These are phyloP conservation scores for Jimgerdemannia lactiflua DNA, from an alignment of 192 early-diverging fungal species.

Conservation along the genomic window DNA sequence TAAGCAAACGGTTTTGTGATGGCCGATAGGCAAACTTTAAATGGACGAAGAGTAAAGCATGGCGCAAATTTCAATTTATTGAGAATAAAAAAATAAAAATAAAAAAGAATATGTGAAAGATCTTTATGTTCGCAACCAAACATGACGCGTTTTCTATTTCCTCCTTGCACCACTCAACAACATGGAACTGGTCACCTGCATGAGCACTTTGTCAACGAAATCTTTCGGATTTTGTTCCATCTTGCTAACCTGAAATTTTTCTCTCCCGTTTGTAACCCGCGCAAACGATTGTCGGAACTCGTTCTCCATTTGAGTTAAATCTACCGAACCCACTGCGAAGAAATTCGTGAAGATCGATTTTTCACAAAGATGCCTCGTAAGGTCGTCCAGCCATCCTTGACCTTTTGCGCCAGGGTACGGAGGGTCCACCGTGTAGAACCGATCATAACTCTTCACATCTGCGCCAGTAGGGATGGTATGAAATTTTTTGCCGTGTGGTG, in stretches of 20 bases:
- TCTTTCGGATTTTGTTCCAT: background rate
- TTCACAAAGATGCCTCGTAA: background rate
- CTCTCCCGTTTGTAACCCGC: background rate
- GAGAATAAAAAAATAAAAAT: too few relatives aligned
- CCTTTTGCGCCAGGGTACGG: background rate
- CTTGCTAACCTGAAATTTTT: background rate
- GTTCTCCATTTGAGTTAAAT: background rate
- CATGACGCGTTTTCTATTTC: background rate
- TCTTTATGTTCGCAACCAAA: background rate
- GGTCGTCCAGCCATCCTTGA: background rate
- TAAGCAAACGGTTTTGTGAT: too few relatives aligned
- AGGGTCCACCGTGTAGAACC: background rate
- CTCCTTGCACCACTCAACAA: background rate
- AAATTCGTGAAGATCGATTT: background rate
- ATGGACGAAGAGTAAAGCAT: too few relatives aligned
- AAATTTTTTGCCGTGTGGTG: background rate
- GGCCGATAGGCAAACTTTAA: too few relatives aligned
- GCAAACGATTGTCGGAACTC: background rate
- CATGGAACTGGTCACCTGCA: background rate
- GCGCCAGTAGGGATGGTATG: background rate
- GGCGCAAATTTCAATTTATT: too few relatives aligned
- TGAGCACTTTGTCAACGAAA: background rate
- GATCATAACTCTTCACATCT: background rate
- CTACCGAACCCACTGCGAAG: background rate
- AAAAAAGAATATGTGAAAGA: too few relatives aligned